Percentiles rank a stretch among this genome's conserved stretches.
These are phyloP conservation scores for Erysimum cheiranthoides DNA, from an alignment of 345 rosid genomes.

Conservation along the genomic window DNA sequence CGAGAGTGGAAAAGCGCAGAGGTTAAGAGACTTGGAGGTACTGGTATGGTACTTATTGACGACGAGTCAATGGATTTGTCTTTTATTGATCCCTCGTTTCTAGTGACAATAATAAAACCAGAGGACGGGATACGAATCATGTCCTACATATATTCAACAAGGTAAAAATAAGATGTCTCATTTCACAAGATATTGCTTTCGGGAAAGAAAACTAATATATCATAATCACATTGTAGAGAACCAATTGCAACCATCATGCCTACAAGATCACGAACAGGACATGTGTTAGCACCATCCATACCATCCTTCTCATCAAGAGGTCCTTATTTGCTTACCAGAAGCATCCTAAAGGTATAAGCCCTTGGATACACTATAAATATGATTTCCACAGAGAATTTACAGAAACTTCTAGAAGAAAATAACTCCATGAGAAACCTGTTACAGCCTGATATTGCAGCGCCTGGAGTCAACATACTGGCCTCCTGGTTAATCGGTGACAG, in stretches of 20 bases:
- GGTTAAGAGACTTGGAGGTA: conserved; percentile 59
- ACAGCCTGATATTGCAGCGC: conserved; percentile 87
- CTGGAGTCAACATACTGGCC: conserved; percentile 73
- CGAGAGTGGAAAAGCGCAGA: conserved; percentile 42
- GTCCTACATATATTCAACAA: conserved; percentile 67
- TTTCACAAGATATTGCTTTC: conserved; percentile 7
- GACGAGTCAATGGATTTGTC: conserved; percentile 53
- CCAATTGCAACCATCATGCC: conserved; percentile 72
- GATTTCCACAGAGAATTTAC: not conserved
- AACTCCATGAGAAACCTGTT: conserved; percentile 25
- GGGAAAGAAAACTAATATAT: not conserved
- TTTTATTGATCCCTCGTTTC: conserved; percentile 52
- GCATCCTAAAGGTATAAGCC: conserved; percentile 70
- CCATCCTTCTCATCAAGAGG: conserved; percentile 83
- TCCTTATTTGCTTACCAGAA: conserved; percentile 59
- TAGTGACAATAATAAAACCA: conserved; percentile 55
- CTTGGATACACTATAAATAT: not conserved
- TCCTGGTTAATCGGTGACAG: conserved; percentile 69
- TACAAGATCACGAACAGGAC: conserved; percentile 51
- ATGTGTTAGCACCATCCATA: conserved; percentile 64
- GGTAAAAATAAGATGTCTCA: conserved; percentile 42
- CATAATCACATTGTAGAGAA: conserved; percentile 45
- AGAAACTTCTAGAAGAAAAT: not conserved
- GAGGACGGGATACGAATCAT: conserved; percentile 52
- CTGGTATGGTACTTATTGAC: conserved; percentile 55